Evolutionary conservation across 768 basidiomycete genomes (phyloP).

Genomic region (Tulasnella sp.): DNA sequence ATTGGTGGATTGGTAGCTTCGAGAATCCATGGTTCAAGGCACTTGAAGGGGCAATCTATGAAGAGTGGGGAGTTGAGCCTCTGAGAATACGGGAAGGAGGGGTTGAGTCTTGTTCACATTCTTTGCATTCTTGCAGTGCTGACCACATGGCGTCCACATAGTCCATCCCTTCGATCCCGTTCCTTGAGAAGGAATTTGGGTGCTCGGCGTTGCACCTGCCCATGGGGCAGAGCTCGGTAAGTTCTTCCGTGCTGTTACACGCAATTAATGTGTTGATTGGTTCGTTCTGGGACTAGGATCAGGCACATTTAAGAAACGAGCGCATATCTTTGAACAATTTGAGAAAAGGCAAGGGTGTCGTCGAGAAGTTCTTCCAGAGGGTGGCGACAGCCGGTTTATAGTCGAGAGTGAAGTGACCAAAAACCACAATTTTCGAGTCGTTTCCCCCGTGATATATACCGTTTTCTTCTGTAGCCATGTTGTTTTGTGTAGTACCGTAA

Average conservation of each 20-base stretch:
- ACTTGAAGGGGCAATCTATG: constrained; percentile 65
- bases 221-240: constrained; percentile 79
- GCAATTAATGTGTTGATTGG: not conserved
- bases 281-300: too few species aligned
- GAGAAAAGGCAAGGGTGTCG: constrained; percentile 57
- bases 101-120: constrained; percentile 34
- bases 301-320: constrained; percentile 90
- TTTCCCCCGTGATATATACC: too few species aligned
- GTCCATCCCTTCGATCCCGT: constrained; percentile 92
- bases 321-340: constrained; percentile 78
- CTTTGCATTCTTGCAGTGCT: not conserved
- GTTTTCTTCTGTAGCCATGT: too few species aligned
- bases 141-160: constrained; percentile 25
- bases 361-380: constrained; percentile 48
- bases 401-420: too few species aligned
- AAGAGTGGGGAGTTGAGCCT: constrained; percentile 81
- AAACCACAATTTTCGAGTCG: too few species aligned
- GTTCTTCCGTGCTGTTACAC: too few species aligned
- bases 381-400: too few species aligned
- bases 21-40: constrained; percentile 78
- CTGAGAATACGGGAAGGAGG: constrained; percentile 89
- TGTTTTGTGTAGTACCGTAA: too few species aligned
- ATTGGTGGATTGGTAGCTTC: constrained; percentile 93
- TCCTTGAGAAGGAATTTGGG: constrained; percentile 79
- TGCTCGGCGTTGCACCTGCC: constrained; percentile 89